These are phyloP conservation scores for Oxytropis ochrocephala DNA, from an alignment of 306 rosid species.

Conservation along the genomic window DNA sequence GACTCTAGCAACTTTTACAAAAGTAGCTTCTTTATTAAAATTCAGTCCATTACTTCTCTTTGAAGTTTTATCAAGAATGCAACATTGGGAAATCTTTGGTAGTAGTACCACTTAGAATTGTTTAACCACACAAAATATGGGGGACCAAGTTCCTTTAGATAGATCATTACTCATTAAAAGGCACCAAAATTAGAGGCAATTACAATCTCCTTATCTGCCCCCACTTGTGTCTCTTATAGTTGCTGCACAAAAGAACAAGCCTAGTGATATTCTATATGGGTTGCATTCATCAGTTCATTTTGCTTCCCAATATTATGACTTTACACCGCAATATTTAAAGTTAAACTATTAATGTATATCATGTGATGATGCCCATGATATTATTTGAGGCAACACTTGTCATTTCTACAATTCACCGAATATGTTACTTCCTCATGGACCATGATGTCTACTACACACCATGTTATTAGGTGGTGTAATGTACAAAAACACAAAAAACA, in stretches of 20 bases:
- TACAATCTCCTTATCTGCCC: not conserved
- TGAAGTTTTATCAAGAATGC: not conserved
- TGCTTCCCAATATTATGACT: no score
- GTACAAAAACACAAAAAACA: no score
- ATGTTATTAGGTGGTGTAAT: no score
- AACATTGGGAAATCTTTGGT: not conserved
- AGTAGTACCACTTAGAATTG: not conserved
- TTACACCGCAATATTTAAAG: no score
- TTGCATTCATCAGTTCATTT: not conserved
- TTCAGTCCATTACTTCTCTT: conserved; percentile 1
- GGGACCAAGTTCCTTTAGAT: not conserved
- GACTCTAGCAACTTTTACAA: conserved; percentile 12
- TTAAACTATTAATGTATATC: no score
- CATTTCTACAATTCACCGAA: no score
- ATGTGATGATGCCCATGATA: no score
- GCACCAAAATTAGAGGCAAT: no score
- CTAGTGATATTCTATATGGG: not conserved
- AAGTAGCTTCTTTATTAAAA: conserved; percentile 15
- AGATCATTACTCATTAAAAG: not conserved
- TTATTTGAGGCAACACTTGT: no score
- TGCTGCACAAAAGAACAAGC: not conserved
- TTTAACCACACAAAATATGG: not conserved
- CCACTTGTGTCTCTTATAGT: not conserved
- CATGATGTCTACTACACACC: no score
- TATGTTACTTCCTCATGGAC: no score